Evolutionary conservation across 75 land plant species (phyloP).

Genomic region (Sequoia sempervirens): DNA sequence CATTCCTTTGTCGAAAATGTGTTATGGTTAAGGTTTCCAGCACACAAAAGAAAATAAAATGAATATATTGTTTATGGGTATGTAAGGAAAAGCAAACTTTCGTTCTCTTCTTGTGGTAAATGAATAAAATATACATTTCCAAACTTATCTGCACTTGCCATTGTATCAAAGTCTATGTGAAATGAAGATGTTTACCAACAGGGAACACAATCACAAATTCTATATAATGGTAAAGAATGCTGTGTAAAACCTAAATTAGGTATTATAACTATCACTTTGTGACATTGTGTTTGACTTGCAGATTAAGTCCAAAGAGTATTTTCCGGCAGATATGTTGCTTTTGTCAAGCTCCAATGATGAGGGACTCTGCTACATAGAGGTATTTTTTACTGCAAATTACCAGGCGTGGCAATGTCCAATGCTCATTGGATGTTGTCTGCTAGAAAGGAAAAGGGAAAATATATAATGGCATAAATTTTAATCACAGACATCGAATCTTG

Average conservation of each 20-base stretch:
- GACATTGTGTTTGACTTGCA: slow-evolving; percentile 12
- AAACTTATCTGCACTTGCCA: no score
- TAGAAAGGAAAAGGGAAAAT: neutral
- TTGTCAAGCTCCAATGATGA: slow-evolving; percentile 51
- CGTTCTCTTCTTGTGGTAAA: no score
- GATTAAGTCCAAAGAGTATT: slow-evolving; percentile 39
- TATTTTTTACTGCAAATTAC: slow-evolving; percentile 7
- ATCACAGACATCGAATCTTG: slow-evolving; percentile 48
- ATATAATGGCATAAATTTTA: slow-evolving; percentile 1
- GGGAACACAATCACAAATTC: no score
- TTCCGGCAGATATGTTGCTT: slow-evolving; percentile 45
- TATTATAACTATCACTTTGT: neutral
- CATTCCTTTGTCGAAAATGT: no score
- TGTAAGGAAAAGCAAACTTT: no score
- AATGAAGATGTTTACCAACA: no score
- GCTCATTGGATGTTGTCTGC: neutral
- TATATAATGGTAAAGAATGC: neutral
- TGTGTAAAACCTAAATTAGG: neutral
- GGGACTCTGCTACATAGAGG: slow-evolving; percentile 56
- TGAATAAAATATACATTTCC: neutral
- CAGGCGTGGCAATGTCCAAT: neutral
- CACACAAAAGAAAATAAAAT: no score
- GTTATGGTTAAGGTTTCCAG: no score
- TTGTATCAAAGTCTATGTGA: no score
- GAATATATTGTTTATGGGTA: no score